Base-by-base conservation (phyloP, 306 rosid genomes). In the Quercus parvula region DNA sequence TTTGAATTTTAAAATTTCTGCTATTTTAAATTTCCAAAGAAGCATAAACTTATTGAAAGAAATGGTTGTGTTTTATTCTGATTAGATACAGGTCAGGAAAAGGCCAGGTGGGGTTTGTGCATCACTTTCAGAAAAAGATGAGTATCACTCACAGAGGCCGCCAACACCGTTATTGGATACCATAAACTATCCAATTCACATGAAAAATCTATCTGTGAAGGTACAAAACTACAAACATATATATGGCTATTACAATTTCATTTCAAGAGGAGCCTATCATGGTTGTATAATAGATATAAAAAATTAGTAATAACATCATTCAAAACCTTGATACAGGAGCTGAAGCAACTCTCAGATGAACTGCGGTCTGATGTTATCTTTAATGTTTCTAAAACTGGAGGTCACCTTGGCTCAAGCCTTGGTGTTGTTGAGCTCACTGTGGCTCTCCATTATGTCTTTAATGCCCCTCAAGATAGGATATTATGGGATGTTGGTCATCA, bases 401-500 rank as follows among this genome's bases (percentile, higher is more conserved):
- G 98, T 18, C 99, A 96, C 86, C 63, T 93, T 22, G 99, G 99
- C 31, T 96, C 99, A 57, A 93, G 96, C 85, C 94, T 93, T 69
- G 99, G 99, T 79, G 98, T 95, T 51, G 97, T 95, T 11, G 98
- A 95, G 84, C 97, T 93, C 77, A 93, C 99, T 69, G 97, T 95
- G 77, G 99, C 99, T 64, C 97, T 95, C 58, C 99, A 93, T 71
- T 95, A 89, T 81, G 97, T 93, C 80, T 95, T 95, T 80, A 95
- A 93, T 84, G 62, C 98, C 49, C 99, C 99, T 76, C 90, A 76
- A 31, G 99, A 95, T 75, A 95, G 78, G 85, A 91, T 95, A 46
- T 28, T 95, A 64, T 95, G 99, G 99, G 99, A 95, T 79, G 99
- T 95, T 81, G 99, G 99, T 59, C 99, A 95, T 84, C 98, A 95